Conservation (phyloP, 495 filamentous ascomycete genomes). For the Pseudoneurospora amorphoporcata region DNA sequence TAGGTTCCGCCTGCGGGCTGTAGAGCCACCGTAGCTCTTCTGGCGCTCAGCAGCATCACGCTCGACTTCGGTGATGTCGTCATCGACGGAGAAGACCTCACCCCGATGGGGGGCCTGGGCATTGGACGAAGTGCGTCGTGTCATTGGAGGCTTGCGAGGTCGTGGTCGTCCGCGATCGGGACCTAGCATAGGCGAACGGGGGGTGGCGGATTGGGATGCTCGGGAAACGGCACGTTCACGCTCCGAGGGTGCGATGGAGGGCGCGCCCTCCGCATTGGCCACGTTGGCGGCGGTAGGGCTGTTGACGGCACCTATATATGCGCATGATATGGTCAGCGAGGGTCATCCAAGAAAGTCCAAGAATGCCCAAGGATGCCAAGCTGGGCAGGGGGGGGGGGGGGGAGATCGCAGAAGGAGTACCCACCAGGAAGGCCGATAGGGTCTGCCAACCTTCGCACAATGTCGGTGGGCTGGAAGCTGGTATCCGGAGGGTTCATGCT, state of each 20-base stretch:
- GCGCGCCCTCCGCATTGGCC: slow-evolving; percentile 18
- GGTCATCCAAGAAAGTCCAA: not conserved
- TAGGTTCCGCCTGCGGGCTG: slow-evolving; percentile 62
- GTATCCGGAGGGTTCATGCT: slow-evolving; percentile 18
- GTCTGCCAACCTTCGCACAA: slow-evolving; percentile 36
- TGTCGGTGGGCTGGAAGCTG: slow-evolving; percentile 37
- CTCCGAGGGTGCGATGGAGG: slow-evolving; percentile 11
- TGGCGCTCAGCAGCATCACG: slow-evolving; percentile 35
- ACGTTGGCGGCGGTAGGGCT: slow-evolving; percentile 18
- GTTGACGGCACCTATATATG: slow-evolving; percentile 15
- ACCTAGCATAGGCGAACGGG: slow-evolving; percentile 42
- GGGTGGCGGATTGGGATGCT: slow-evolving; percentile 10
- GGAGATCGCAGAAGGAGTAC: slow-evolving; percentile 7
- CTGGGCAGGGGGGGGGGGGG: not conserved
- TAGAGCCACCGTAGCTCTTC: slow-evolving; percentile 40
- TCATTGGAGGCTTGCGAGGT: slow-evolving; percentile 60
- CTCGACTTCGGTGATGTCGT: slow-evolving; percentile 78
- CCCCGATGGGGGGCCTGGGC: slow-evolving; percentile 64
- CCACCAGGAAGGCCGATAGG: slow-evolving; percentile 23
- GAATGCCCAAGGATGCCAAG: not conserved
- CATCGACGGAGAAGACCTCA: slow-evolving; percentile 88
- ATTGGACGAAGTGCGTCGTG: slow-evolving; percentile 65
- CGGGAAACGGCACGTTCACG: slow-evolving; percentile 23
- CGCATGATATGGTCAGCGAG: not conserved
- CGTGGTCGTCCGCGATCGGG: slow-evolving; percentile 46